phyloP scores from a whole-genome alignment of 2,329 filamentous ascomycete genomes.

The Orbilia quercus region DNA sequence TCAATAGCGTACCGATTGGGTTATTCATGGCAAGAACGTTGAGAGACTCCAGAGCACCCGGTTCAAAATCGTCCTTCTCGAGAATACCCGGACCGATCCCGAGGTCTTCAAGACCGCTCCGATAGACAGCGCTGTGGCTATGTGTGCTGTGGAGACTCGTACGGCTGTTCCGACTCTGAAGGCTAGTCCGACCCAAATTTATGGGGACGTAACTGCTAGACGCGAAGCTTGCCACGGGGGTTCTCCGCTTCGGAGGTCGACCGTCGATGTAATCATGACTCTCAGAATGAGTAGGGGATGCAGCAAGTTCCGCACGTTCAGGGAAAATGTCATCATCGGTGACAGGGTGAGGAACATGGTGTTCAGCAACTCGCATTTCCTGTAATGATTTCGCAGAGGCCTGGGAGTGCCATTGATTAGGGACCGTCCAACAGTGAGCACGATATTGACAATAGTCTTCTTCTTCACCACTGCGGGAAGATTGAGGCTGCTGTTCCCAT shows the following conservation, averaged over 20 bases:
- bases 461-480: conserved; percentile 39
- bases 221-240: conserved; percentile 41
- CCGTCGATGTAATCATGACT: conserved; percentile 48
- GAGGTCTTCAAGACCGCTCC: conserved; percentile 41
- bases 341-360: conserved; percentile 21
- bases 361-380: conserved; percentile 33
- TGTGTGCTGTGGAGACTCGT: conserved; percentile 51
- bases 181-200: conserved; percentile 40
- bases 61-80: conserved; percentile 54
- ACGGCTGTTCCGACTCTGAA: conserved; percentile 49
- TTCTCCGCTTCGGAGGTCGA: conserved; percentile 37
- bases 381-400: conserved; percentile 41
- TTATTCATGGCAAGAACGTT: conserved; percentile 55
- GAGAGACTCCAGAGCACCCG: conserved; percentile 48
- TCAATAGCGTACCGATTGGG: conserved; percentile 29
- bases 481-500: conserved; percentile 64
- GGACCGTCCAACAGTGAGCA: conserved; percentile 67
- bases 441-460: conserved; percentile 53
- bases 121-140: conserved; percentile 38
- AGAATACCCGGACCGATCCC: conserved; percentile 50
- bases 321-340: conserved; percentile 50
- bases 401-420: conserved; percentile 63
- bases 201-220: conserved; percentile 37
- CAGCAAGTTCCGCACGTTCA: conserved; percentile 41
- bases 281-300: conserved; percentile 31